Percentiles rank a stretch among this genome's conserved stretches.
These are phyloP conservation scores for Mucor velutinosus DNA, from an alignment of 371 early-diverging fungal species.

Conservation along the genomic window DNA sequence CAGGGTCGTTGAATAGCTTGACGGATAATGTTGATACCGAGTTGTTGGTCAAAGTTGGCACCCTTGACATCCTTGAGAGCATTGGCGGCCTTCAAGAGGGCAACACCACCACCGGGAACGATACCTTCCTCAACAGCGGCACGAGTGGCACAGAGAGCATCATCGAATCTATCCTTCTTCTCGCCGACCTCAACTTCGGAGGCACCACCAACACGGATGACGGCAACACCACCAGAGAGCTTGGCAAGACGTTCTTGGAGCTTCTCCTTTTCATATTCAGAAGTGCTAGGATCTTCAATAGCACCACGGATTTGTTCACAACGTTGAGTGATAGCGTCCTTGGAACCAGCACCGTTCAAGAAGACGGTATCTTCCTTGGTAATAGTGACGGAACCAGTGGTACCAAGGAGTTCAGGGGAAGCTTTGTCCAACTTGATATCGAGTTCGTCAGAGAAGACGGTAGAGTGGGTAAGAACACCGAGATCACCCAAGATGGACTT, in stretches of 20 bases:
- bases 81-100: conserved; percentile 90
- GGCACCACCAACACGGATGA: conserved; percentile 96
- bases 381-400: conserved; percentile 84
- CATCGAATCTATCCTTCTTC: conserved; percentile 97
- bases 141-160: conserved; percentile 97
- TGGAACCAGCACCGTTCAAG: conserved; percentile 92
- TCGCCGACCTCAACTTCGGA: conserved; percentile 99
- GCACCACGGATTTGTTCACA: conserved; percentile 95
- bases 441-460: conserved; percentile 95
- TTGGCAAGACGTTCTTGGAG: conserved; percentile 98
- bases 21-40: conserved; percentile 93
- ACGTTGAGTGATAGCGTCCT: conserved; percentile 86
- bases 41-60: conserved; percentile 96
- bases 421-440: conserved; percentile 95
- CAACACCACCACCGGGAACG: conserved; percentile 97
- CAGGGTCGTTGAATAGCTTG: conserved; percentile 93
- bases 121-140: conserved; percentile 99
- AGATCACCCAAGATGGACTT: conserved; percentile 97
- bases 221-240: conserved; percentile 97
- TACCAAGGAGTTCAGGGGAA: conserved; percentile 88
- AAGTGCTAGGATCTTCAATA: conserved; percentile 78
- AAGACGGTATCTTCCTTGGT: conserved; percentile 98
- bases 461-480: conserved; percentile 91
- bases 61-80: conserved; percentile 77
- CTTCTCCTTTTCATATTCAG: conserved; percentile 98